These are phyloP conservation scores for Solidago caesia DNA, from an alignment of 129 eudicot species.

Conservation along the genomic window DNA sequence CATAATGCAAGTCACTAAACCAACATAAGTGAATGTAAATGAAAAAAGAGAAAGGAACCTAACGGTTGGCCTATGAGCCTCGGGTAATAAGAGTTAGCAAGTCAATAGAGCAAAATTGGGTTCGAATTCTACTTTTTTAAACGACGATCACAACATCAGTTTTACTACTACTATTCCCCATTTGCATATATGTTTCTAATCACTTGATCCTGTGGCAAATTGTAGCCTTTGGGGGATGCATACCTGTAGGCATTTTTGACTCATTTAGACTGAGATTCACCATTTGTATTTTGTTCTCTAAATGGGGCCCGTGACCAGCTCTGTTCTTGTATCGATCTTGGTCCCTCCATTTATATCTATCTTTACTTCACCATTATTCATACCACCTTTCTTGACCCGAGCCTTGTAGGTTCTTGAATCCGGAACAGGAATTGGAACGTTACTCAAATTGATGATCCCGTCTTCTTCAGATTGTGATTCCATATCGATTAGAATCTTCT, in stretches of 20 bases:
- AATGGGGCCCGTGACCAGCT: slow-evolving; percentile 45
- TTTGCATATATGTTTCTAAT: slow-evolving; percentile 24
- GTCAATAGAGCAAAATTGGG: slow-evolving; percentile 34
- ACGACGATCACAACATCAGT: slow-evolving; percentile 18
- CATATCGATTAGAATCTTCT: slow-evolving; percentile 45
- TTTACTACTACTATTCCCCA: slow-evolving; percentile 17
- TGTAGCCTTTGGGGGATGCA: slow-evolving; percentile 6
- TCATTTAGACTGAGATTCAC: slow-evolving; percentile 10
- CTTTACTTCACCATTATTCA: slow-evolving; percentile 30
- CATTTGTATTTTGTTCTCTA: slow-evolving; percentile 19
- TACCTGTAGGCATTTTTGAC: slow-evolving; percentile 14
- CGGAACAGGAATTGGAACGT: slow-evolving; percentile 47
- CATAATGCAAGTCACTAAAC: slow-evolving; percentile 2
- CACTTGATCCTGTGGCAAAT: slow-evolving; percentile 10
- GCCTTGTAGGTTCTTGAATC: slow-evolving; percentile 34
- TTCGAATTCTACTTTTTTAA: slow-evolving; percentile 26
- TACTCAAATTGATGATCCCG: slow-evolving; percentile 43
- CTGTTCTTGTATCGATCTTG: slow-evolving; percentile 36
- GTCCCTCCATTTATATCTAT: slow-evolving; percentile 37
- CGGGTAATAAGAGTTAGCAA: neutral
- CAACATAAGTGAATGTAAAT: neutral
- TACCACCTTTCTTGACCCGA: slow-evolving; percentile 32
- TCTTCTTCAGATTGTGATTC: slow-evolving; percentile 38
- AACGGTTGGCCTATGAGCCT: neutral
- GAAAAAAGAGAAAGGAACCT: neutral